Conservation (phyloP, 768 basidiomycete species). For the Lyophyllum decastes region DNA sequence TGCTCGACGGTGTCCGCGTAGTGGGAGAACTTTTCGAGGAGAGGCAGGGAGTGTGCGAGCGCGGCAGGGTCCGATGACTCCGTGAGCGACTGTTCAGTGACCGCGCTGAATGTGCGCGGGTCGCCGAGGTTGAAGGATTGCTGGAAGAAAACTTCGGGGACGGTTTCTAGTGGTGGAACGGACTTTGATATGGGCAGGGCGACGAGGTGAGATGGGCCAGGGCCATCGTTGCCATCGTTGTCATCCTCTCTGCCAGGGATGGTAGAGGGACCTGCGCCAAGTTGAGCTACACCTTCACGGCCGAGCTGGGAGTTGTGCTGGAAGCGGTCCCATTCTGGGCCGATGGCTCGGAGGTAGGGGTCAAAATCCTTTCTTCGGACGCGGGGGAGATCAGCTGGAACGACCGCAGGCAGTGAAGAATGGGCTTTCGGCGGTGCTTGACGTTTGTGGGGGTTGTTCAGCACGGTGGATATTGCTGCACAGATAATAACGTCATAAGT, state of each 20-base stretch:
- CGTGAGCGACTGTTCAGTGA: slow-evolving; percentile 58
- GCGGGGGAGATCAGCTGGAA: slow-evolving; percentile 75
- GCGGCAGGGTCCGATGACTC: slow-evolving; percentile 55
- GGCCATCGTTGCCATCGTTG: slow-evolving; percentile 2
- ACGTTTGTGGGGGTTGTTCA: slow-evolving; percentile 85
- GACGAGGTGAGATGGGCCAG: slow-evolving; percentile 23
- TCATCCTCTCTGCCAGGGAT: slow-evolving; percentile 6
- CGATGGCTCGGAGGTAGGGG: slow-evolving; percentile 70
- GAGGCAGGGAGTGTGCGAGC: slow-evolving; percentile 65
- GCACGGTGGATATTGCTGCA: slow-evolving; percentile 89
- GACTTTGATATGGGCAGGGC: slow-evolving; percentile 30
- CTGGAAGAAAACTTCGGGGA: slow-evolving; percentile 84
- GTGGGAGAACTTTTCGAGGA: slow-evolving; percentile 89
- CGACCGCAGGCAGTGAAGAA: slow-evolving; percentile 71
- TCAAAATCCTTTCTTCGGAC: slow-evolving; percentile 86
- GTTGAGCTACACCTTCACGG: slow-evolving; percentile 39
- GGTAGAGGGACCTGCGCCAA: slow-evolving; percentile 32
- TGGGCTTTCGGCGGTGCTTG: slow-evolving; percentile 89
- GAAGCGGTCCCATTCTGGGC: slow-evolving; percentile 79
- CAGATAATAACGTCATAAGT: slow-evolving; percentile 6
- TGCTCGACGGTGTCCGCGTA: slow-evolving; percentile 93
- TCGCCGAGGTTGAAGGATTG: slow-evolving; percentile 79
- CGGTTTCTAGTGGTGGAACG: slow-evolving; percentile 70
- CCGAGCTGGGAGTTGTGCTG: slow-evolving; percentile 45
- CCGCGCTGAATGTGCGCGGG: slow-evolving; percentile 72